Conservation (phyloP, 192 early-diverging fungal species). For the Coemansia sp. region DNA sequence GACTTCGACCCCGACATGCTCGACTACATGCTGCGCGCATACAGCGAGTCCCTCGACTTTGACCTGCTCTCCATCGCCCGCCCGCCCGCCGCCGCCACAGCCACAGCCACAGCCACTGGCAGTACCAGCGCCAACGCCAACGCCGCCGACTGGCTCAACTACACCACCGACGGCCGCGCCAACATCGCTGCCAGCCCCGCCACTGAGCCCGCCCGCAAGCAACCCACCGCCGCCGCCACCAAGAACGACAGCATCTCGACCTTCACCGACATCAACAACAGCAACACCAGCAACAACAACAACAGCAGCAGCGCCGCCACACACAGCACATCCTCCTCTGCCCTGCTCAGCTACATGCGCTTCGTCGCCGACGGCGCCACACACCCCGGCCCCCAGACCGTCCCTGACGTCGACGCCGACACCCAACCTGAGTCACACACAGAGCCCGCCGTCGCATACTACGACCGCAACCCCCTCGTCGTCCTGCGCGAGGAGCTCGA, state of each 20-base stretch:
- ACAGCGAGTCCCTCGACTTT: slow-evolving; percentile 28
- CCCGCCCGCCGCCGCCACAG: too few species aligned
- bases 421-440: slow-evolving; percentile 5
- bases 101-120: too few species aligned
- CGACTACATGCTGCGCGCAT: slow-evolving; percentile 34
- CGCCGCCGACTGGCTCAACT: slow-evolving; percentile 30
- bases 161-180: slow-evolving; percentile 33
- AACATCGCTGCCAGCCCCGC: slow-evolving; percentile 20
- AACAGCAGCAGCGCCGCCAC: slow-evolving; percentile 44
- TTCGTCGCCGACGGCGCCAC: slow-evolving; percentile 29
- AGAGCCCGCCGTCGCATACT: slow-evolving; percentile 25
- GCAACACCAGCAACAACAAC: slow-evolving; percentile 37
- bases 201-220: not conserved
- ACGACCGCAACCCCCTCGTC: slow-evolving; percentile 66
- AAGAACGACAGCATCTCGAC: slow-evolving; percentile 47
- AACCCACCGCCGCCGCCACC: slow-evolving; percentile 17
- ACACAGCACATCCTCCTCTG: slow-evolving; percentile 52
- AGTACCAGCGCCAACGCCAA: too few species aligned
- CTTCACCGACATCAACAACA: slow-evolving; percentile 36
- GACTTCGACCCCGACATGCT: too few species aligned
- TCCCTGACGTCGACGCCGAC: not conserved
- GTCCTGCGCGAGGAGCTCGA: slow-evolving; percentile 78
- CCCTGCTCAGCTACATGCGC: slow-evolving; percentile 52
- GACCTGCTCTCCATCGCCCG: slow-evolving; percentile 18
- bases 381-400: slow-evolving; percentile 7